Evolutionary conservation across 768 basidiomycete species (phyloP).

Genomic region (Lactifluus hygrophoroides): DNA sequence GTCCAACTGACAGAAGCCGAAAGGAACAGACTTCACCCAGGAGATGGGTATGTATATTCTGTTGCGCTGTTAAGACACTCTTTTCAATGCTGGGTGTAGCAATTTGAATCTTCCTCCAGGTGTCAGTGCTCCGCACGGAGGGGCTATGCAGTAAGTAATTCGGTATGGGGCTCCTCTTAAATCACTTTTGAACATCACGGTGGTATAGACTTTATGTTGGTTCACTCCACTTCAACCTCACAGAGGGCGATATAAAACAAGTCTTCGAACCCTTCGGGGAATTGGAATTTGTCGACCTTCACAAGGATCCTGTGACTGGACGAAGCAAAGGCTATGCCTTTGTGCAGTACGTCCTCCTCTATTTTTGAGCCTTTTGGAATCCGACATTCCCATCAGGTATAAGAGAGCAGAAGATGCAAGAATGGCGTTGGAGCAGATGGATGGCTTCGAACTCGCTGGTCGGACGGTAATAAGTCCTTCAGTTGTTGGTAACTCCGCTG

Average conservation of each 20-base stretch:
- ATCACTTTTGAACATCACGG: background rate
- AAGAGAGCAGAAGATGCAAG: conserved; percentile 88
- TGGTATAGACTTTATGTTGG: conserved; percentile 82
- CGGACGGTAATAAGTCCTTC: conserved; percentile 57
- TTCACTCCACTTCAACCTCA: conserved; percentile 93
- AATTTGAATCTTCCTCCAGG: conserved; percentile 81
- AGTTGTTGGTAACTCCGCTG: conserved; percentile 17
- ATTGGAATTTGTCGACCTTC: conserved; percentile 96
- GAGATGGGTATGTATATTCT: conserved; percentile 58
- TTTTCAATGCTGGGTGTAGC: conserved; percentile 29
- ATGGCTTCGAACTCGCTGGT: conserved; percentile 95
- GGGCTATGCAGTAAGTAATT: conserved; percentile 67
- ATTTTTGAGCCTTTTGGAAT: background rate
- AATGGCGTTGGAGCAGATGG: conserved; percentile 98
- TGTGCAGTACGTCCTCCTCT: conserved; percentile 61
- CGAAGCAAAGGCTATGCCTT: conserved; percentile 98
- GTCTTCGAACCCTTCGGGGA: conserved; percentile 99
- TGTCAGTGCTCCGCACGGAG: conserved; percentile 60
- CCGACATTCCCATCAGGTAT: conserved; percentile 42
- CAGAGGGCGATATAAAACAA: conserved; percentile 95
- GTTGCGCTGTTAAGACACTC: conserved; percentile 9
- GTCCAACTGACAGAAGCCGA: conserved; percentile 97
- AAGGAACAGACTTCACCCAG: conserved; percentile 81
- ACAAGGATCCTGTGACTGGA: conserved; percentile 89
- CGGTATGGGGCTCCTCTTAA: conserved; percentile 22